Conservation (phyloP, 2,329 filamentous ascomycete genomes). For the Ascosphaera aggregata region DNA sequence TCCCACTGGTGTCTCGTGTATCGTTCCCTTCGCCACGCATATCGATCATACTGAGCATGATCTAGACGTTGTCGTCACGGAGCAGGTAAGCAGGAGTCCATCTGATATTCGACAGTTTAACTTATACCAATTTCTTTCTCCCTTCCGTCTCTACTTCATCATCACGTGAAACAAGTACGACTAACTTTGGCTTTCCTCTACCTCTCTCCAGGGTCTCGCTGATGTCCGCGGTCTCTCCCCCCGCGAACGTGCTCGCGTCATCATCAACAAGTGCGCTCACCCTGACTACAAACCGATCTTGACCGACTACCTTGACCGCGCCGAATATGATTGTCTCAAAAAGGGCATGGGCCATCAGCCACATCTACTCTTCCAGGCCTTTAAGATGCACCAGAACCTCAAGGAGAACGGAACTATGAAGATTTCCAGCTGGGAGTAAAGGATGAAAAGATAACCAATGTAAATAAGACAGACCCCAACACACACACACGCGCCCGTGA, state of each 20-base stretch:
- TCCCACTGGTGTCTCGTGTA: slow-evolving; percentile 59
- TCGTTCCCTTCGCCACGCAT: slow-evolving; percentile 87
- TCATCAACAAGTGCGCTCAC: slow-evolving; percentile 71
- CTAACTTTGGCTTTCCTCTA: slow-evolving; percentile 1
- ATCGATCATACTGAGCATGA: slow-evolving; percentile 87
- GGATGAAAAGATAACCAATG: neutral
- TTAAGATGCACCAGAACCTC: slow-evolving; percentile 74
- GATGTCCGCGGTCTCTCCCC: slow-evolving; percentile 66
- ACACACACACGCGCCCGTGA: neutral
- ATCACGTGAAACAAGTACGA: neutral
- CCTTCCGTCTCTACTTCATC: neutral
- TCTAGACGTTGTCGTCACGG: slow-evolving; percentile 65
- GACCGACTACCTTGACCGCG: slow-evolving; percentile 60
- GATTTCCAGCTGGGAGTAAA: slow-evolving; percentile 39
- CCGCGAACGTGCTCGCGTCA: slow-evolving; percentile 56
- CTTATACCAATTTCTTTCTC: neutral
- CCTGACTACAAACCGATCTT: slow-evolving; percentile 68
- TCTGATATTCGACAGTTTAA: too few relatives aligned
- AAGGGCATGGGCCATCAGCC: slow-evolving; percentile 85
- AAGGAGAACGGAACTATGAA: slow-evolving; percentile 76
- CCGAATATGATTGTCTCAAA: slow-evolving; percentile 62
- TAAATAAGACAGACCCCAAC: neutral
- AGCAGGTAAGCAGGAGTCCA: slow-evolving; percentile 27
- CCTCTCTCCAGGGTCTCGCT: slow-evolving; percentile 45
- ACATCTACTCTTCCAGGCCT: slow-evolving; percentile 62